These are phyloP conservation scores for Kalaharituber pfeilii DNA, from an alignment of 2,329 filamentous ascomycete species.

Conservation along the genomic window DNA sequence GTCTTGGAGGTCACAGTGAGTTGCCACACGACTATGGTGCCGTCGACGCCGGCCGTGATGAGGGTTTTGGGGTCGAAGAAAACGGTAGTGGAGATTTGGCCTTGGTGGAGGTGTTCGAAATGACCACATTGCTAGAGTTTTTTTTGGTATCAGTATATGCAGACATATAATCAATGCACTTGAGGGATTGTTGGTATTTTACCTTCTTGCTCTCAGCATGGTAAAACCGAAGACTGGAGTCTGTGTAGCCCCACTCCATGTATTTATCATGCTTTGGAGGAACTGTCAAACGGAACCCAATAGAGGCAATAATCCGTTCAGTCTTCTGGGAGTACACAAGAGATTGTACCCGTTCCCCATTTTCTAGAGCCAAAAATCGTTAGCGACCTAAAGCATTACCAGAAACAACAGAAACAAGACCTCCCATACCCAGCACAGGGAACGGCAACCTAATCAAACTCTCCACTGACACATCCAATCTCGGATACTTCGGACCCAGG, in stretches of 20 bases:
- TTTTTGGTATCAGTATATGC: no score
- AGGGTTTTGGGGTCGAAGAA: conserved; percentile 84
- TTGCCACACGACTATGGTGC: conserved; percentile 71
- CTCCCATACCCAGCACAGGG: conserved; percentile 46
- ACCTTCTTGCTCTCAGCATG: conserved; percentile 63
- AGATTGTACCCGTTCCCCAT: conserved; percentile 59
- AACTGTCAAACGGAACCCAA: conserved; percentile 70
- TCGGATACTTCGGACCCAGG: conserved; percentile 42
- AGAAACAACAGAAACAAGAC: background rate
- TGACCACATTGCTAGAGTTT: conserved; percentile 63
- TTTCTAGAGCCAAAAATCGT: conserved; percentile 29
- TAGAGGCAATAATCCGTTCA: conserved; percentile 67
- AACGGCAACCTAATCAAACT: conserved; percentile 62
- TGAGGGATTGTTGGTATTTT: no score
- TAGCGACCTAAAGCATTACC: conserved; percentile 6
- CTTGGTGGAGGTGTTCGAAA: conserved; percentile 85
- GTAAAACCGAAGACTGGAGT: conserved; percentile 84
- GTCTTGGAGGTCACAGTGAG: conserved; percentile 48
- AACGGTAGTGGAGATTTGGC: conserved; percentile 64
- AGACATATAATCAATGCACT: no score
- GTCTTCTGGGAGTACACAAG: conserved; percentile 62
- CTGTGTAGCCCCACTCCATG: conserved; percentile 89
- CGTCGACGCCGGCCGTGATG: conserved; percentile 82
- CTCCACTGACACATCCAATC: conserved; percentile 57
- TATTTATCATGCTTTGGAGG: conserved; percentile 77